phyloP scores from a whole-genome alignment of 495 filamentous ascomycete genomes.

The Terfezia boudieri region DNA sequence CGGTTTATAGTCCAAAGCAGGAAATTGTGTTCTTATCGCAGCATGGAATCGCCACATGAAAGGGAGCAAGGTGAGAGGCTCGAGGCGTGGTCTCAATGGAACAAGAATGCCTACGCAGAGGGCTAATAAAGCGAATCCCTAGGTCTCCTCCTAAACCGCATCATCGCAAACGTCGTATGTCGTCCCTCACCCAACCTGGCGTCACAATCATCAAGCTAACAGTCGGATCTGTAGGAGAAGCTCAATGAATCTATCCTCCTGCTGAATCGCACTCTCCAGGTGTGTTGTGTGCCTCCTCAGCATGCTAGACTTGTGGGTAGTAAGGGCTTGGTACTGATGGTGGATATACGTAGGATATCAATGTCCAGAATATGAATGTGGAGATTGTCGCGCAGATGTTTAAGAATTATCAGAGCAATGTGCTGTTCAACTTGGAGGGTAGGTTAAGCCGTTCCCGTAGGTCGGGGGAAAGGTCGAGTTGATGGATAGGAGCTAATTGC shows the following conservation, averaged over 20 bases:
- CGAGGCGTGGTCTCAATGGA: not conserved
- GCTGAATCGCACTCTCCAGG: conserved; percentile 79
- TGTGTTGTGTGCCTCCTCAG: conserved; percentile 19
- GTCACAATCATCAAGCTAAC: conserved; percentile 14
- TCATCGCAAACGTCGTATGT: conserved; percentile 81
- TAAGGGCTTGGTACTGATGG: not conserved
- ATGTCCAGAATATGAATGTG: conserved; percentile 94
- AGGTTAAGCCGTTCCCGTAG: conserved; percentile 4
- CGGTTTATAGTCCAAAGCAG: too few relatives aligned
- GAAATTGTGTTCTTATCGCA: too few relatives aligned
- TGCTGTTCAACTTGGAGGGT: conserved; percentile 95
- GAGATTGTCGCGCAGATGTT: conserved; percentile 98
- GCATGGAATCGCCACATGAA: conserved; percentile 78
- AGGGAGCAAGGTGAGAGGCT: conserved; percentile 46
- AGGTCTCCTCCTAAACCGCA: conserved; percentile 70
- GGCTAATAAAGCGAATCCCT: too few relatives aligned
- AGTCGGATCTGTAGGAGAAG: conserved; percentile 49
- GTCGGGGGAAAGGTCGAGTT: not conserved
- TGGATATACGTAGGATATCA: conserved; percentile 52
- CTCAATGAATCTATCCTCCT: conserved; percentile 84
- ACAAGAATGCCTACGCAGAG: not conserved
- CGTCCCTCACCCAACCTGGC: conserved; percentile 3
- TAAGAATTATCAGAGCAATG: conserved; percentile 97
- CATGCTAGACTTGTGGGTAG: not conserved
- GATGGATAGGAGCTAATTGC: too few relatives aligned